Base-by-base conservation (phyloP, 169 alveolate genomes). In the Plasmodium malariae region DNA sequence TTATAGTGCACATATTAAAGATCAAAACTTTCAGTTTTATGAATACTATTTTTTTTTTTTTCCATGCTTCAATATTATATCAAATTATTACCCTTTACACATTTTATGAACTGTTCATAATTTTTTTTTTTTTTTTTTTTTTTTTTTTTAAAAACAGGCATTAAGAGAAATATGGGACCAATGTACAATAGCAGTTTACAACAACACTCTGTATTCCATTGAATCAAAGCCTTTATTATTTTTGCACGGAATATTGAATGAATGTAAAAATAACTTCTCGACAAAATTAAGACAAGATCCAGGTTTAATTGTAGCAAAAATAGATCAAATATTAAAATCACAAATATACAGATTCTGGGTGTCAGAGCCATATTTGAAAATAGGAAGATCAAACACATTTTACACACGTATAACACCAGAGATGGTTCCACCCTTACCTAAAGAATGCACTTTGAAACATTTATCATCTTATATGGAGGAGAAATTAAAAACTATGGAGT, bases 241-340 rank as follows among this genome's bases (percentile, higher is more conserved):
- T 72, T 86, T 86, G 36, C 92, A 86, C 11, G 92, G 87, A 55
- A 70, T 86, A 24, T 69, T 86, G 51, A 86, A 49, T 62, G 92
- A 86, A 49, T 86, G 92, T 40, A 86, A 59, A 36, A 49, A 55
- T 19, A 86, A 71, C 37, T 86, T 62, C 30, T 37, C 92, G 32
- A 70, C 92, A 43, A 86, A 86, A 86, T 49, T 86, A 72, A 69
- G 76, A 86, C 86, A 86, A 30, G 92, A 86, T 30, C 92, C 92
- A 70, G 80, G 87, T 70, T 70, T 86, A 49, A 70, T 86, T 59
- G 92, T 86, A 86, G 74, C 74, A 21, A 86, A 86, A 86, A 86
- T 86, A 3, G 87, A 86, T 62, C 86, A 86, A 86, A 86, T 86
- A 70, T 45, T 86, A 45, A 86, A 86, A 36, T 86, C 92, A 14